These are phyloP conservation scores for Chenopodium berlandieri DNA, from an alignment of 148 eudicot species.

Conservation along the genomic window DNA sequence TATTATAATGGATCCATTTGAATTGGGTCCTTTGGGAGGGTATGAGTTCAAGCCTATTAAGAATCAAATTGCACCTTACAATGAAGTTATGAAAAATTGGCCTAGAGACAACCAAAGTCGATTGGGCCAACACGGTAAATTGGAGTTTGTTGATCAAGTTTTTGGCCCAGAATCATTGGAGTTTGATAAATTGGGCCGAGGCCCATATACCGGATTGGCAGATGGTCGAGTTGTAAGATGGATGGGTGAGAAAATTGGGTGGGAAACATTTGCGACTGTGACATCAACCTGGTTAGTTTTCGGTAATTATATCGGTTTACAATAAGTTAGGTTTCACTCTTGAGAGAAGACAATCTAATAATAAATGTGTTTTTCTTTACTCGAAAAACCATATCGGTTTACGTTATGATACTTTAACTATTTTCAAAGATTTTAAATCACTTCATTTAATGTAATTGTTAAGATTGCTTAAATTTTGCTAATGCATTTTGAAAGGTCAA, in stretches of 20 bases:
- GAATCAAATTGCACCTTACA: constrained; percentile 66
- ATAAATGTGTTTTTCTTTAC: too few relatives aligned
- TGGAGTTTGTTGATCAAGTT: constrained; percentile 69
- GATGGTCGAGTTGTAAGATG: constrained; percentile 84
- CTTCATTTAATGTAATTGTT: too few relatives aligned
- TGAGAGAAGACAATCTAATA: too few relatives aligned
- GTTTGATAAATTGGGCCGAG: constrained; percentile 64
- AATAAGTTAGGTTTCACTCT: too few relatives aligned
- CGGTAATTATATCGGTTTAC: too few relatives aligned
- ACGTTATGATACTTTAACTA: background rate
- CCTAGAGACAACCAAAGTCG: constrained; percentile 71
- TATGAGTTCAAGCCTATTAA: constrained; percentile 72
- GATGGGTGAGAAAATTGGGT: constrained; percentile 63
- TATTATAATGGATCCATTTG: constrained; percentile 71
- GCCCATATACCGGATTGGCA: constrained; percentile 80
- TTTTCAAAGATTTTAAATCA: too few relatives aligned
- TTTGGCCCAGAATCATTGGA: constrained; percentile 90
- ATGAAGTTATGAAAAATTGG: constrained; percentile 70
- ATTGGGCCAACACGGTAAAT: constrained; percentile 46
- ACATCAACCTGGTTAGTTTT: constrained; percentile 58
- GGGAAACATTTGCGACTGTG: constrained; percentile 85
- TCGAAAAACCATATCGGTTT: too few relatives aligned
- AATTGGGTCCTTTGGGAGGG: constrained; percentile 73
- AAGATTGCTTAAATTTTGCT: background rate
- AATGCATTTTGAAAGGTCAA: constrained; percentile 50